Conservation (phyloP, 2,329 filamentous ascomycete genomes). For the Diaporthe longicolla region DNA sequence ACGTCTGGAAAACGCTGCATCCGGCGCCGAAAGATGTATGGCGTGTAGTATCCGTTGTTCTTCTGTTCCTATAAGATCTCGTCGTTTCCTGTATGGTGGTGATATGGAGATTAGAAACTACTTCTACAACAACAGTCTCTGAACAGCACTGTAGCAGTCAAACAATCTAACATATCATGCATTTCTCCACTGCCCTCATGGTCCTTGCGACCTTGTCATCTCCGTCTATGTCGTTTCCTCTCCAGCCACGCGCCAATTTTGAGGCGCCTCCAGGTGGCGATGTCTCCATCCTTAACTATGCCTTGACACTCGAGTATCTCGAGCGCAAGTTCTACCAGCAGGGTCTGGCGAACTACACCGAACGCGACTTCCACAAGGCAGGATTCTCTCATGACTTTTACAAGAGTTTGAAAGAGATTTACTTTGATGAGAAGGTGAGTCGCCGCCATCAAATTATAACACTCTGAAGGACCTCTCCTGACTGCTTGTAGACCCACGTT, state of each 20-base stretch:
- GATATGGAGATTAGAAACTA: too few species aligned
- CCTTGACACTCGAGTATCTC: constrained; percentile 67
- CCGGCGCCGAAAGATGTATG: background rate
- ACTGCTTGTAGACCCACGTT: constrained; percentile 63
- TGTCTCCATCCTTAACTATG: constrained; percentile 60
- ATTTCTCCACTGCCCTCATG: background rate
- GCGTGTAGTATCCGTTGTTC: background rate
- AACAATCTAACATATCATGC: constrained; percentile 16
- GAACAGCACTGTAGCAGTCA: background rate
- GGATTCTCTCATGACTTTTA: constrained; percentile 61
- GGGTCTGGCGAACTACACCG: constrained; percentile 69
- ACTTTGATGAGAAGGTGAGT: constrained; percentile 63
- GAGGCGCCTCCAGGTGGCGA: constrained; percentile 45
- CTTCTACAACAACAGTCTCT: background rate
- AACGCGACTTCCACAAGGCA: constrained; percentile 20
- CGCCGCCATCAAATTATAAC: background rate
- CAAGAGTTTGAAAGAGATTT: constrained; percentile 69
- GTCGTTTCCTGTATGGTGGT: background rate
- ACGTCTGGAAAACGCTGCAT: background rate
- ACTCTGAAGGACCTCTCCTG: background rate
- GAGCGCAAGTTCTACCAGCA: constrained; percentile 75
- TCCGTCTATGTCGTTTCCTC: background rate
- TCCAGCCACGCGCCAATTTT: constrained; percentile 41
- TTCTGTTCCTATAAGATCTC: background rate
- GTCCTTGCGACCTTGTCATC: constrained; percentile 23